Percentiles rank a stretch among this genome's conserved stretches.
Conservation (phyloP, 352 stramenopile species). For the Peronospora belbahrii region DNA sequence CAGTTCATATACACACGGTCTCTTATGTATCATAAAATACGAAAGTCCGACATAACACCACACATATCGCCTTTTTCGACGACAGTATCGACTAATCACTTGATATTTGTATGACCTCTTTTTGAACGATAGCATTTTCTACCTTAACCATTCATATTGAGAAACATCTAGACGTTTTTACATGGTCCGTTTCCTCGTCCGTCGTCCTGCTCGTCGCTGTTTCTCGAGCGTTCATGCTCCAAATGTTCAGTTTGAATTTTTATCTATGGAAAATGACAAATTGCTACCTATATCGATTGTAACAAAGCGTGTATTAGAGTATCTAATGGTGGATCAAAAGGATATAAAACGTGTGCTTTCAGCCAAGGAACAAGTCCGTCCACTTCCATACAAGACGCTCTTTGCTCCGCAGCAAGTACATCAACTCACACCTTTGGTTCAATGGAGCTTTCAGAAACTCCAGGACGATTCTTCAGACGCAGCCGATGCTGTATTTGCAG, state of each 20-base stretch:
- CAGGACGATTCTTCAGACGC: slow-evolving; percentile 1
- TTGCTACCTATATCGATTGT: slow-evolving; percentile 6
- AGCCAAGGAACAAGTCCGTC: slow-evolving; percentile 10
- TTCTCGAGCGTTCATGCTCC: slow-evolving; percentile 3
- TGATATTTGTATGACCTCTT: not conserved
- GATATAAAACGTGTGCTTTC: slow-evolving; percentile 13
- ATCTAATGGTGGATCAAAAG: slow-evolving; percentile 23
- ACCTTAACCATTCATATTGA: slow-evolving; percentile 2
- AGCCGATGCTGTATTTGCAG: slow-evolving; percentile 26
- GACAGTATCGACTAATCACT: too few relatives aligned
- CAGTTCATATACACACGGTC: slow-evolving; percentile 11
- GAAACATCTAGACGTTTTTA: too few relatives aligned
- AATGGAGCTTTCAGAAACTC: slow-evolving; percentile 31
- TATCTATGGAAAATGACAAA: slow-evolving; percentile 13
- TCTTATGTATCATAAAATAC: slow-evolving; percentile 4
- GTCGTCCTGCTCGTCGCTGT: slow-evolving; percentile 2
- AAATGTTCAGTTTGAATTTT: slow-evolving; percentile 18
- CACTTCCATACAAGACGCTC: slow-evolving; percentile 24
- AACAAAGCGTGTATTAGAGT: slow-evolving; percentile 27
- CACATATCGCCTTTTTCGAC: too few relatives aligned
- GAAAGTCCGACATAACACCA: too few relatives aligned
- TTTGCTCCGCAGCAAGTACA: slow-evolving; percentile 24
- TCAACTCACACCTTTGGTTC: slow-evolving; percentile 29
- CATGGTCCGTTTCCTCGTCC: slow-evolving; percentile 6
- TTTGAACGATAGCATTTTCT: not conserved